A percentile compares a stretch with the other conserved stretches of the same genome.
Evolutionary conservation across 1,284 basidiomycete species (phyloP).

Genomic region (Leccinum variabile): DNA sequence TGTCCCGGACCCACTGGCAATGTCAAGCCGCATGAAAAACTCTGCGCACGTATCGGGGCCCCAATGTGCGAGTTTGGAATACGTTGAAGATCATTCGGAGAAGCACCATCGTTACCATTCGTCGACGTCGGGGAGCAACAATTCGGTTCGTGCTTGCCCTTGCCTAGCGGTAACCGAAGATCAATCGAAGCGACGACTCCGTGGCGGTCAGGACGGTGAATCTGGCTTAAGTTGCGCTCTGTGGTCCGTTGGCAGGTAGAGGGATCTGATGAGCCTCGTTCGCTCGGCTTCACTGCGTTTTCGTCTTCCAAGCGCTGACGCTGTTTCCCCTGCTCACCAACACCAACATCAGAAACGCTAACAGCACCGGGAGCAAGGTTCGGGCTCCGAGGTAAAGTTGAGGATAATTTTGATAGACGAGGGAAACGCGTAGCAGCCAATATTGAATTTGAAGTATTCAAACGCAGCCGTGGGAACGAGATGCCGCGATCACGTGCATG

Average conservation of each 20-base stretch:
- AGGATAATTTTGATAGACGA: constrained; percentile 17
- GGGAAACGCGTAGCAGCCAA: constrained; percentile 2
- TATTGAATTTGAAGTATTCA: neutral
- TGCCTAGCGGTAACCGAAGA: constrained; percentile 15
- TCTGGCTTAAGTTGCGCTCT: neutral
- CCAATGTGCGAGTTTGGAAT: neutral
- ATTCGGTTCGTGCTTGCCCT: neutral
- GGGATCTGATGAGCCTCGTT: neutral
- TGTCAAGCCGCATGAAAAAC: constrained; percentile 10
- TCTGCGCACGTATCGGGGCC: constrained; percentile 12
- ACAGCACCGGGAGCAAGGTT: neutral
- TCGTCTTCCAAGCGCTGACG: neutral
- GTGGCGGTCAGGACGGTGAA: neutral
- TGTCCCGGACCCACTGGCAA: neutral
- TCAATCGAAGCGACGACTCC: constrained; percentile 19
- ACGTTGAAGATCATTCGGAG: constrained; percentile 26
- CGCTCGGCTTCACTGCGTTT: neutral
- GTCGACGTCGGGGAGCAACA: neutral
- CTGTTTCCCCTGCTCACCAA: neutral
- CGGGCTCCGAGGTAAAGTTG: neutral
- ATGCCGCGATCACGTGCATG: constrained; percentile 6
- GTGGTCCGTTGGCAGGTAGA: neutral
- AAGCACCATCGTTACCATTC: constrained; percentile 13
- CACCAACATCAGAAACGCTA: neutral
- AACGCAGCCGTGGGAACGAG: constrained; percentile 19